Evolutionary conservation across 768 basidiomycete genomes (phyloP), one percentile per base, ranked within the genome.

Genomic region (Podaxis pistillaris): DNA sequence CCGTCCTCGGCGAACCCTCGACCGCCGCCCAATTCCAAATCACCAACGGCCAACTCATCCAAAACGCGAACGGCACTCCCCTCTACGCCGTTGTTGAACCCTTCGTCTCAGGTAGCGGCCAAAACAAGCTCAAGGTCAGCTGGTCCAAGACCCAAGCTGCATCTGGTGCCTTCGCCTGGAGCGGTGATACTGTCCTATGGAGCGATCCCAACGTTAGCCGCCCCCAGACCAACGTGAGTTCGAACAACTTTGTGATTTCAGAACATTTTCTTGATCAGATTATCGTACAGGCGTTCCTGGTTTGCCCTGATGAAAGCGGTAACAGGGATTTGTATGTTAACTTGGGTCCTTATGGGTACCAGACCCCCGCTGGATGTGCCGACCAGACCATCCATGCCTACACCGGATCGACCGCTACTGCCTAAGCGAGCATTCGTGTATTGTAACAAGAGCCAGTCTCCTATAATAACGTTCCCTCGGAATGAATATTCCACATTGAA

Each of bases 311-410:
- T 66, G 72, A 76, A 7, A 70, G 68, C 38, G 78, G 81, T 12
- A 75, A 82, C 69, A 68, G 67, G 47, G 73, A 76, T 58, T 68
- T 85, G 13, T 85, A 79, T 66, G 69, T 86, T 68, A 86, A 87
- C 71, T 78, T 86, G 24, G 85, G 85, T 1, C 68, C 80, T 11
- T 85, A 84, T 65, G 73, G 67, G 33, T 86, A 84, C 68, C 70
- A 77, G 71, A 87, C 86, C 0, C 86, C 86, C 1, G 72, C 84
- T 53, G 85, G 85, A 13, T 86, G 83, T 66, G 80, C 83, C 2
- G 84, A 86, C 67, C 76, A 85, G 71, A 86, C 85, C 0, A 81
- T 87, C 64, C 81, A 86, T 66, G 85, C 81, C 5, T 87, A 85
- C 70, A 86, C 83, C 2, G 85, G 83, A 8, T 69, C 82, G 5